Conservation (phyloP, 495 filamentous ascomycete genomes). For the Aspergillus baeticus region DNA sequence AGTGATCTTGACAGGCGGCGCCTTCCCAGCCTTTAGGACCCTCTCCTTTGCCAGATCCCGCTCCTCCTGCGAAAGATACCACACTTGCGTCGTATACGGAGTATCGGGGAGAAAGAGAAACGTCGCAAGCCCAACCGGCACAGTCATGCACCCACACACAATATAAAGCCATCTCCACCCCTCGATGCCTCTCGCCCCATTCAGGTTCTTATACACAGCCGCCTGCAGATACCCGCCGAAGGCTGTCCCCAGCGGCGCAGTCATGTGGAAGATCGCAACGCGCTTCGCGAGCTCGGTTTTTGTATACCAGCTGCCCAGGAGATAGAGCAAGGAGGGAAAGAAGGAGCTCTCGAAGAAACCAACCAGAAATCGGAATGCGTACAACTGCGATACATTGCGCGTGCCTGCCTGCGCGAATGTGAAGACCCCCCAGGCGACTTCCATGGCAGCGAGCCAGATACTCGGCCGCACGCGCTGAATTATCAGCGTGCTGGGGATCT, state of each 20-base stretch:
- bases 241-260: conserved; percentile 14
- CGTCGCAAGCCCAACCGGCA: conserved; percentile 18
- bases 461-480: conserved; percentile 23
- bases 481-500: conserved; percentile 22
- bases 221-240: conserved; percentile 26
- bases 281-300: conserved; percentile 22
- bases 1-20: conserved; percentile 27
- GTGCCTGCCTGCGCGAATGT: conserved; percentile 32
- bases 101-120: conserved; percentile 18
- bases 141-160: conserved; percentile 22
- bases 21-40: conserved; percentile 26
- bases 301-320: conserved; percentile 22
- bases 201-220: conserved; percentile 21
- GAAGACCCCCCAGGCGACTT: conserved; percentile 42
- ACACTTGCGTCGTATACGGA: conserved; percentile 18
- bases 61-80: conserved; percentile 25
- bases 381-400: conserved; percentile 11
- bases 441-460: conserved; percentile 37
- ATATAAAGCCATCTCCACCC: conserved; percentile 27
- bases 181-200: conserved; percentile 15
- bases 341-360: conserved; percentile 21
- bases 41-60: conserved; percentile 20
- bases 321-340: conserved; percentile 16
- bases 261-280: conserved; percentile 20
- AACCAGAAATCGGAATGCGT: conserved; percentile 24